phyloP scores from a whole-genome alignment of 1,284 basidiomycete genomes.

The Irpex sp. region DNA sequence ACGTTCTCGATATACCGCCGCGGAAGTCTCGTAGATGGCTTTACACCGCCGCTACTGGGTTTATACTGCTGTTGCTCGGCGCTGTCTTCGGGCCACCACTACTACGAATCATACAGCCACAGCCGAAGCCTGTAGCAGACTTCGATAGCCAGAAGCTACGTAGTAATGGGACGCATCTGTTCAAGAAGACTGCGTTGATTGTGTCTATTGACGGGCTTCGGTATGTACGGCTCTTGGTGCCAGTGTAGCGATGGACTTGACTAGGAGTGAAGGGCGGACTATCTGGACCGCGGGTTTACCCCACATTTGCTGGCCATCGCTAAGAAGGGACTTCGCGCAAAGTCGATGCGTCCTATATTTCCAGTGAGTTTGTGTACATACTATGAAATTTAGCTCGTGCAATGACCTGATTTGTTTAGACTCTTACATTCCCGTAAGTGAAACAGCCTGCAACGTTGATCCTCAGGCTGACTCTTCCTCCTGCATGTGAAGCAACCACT shows the following conservation, averaged over 20 bases:
- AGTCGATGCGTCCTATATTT: constrained; percentile 83
- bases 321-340: constrained; percentile 77
- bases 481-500: constrained; percentile 64
- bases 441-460: not conserved
- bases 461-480: too few species aligned
- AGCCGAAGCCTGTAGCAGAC: constrained; percentile 21
- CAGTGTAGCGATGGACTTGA: not conserved
- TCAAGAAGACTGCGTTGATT: constrained; percentile 76
- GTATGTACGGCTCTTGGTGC: constrained; percentile 33
- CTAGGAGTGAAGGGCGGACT: constrained; percentile 59
- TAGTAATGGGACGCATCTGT: constrained; percentile 76
- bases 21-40: constrained; percentile 26
- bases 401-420: constrained; percentile 37
- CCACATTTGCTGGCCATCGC: constrained; percentile 78
- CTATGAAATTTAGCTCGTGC: not conserved
- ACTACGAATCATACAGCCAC: constrained; percentile 14
- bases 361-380: constrained; percentile 50
- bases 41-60: constrained; percentile 34
- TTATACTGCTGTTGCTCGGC: constrained; percentile 41
- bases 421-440: constrained; percentile 84
- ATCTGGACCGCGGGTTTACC: constrained; percentile 78
- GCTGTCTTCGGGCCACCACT: constrained; percentile 20
- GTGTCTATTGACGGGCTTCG: constrained; percentile 86
- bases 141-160: constrained; percentile 39
- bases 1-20: constrained; percentile 26